phyloP scores from a whole-genome alignment of 148 eudicot species.

The Fagopyrum homotropicum region DNA sequence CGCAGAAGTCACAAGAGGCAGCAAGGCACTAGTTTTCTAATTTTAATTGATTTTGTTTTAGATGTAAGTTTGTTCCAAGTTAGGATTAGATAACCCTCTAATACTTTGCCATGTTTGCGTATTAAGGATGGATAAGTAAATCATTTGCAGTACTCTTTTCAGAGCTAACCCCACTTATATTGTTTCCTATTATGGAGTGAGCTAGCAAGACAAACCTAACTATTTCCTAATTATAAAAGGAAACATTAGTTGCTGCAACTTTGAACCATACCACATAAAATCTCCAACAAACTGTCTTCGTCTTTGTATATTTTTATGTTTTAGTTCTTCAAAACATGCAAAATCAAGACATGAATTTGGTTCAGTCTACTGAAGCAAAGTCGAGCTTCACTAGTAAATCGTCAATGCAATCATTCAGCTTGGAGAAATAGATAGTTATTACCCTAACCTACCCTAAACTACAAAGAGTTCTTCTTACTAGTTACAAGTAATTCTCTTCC shows the following conservation, averaged over 20 bases:
- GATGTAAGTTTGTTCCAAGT: no score
- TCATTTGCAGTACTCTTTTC: no score
- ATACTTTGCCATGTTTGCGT: no score
- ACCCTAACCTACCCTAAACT: background rate
- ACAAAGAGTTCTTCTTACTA: no score
- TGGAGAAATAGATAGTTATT: conserved; percentile 70
- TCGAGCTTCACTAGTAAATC: conserved; percentile 81
- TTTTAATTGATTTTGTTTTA: no score
- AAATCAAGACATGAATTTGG: conserved; percentile 50
- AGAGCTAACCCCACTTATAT: no score
- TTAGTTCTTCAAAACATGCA: conserved; percentile 47
- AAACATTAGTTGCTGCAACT: conserved; percentile 12
- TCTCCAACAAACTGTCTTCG: conserved; percentile 4
- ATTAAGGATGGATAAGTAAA: no score
- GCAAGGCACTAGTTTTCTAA: no score
- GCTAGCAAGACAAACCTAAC: conserved; percentile 40
- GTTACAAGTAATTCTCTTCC: no score
- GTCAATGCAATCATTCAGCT: conserved; percentile 63
- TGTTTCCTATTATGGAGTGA: conserved; percentile 78
- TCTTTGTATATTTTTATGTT: background rate
- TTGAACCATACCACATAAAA: background rate
- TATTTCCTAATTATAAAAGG: conserved; percentile 47
- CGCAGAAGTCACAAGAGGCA: no score
- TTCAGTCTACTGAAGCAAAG: conserved; percentile 82
- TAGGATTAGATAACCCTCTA: no score